Conservation (phyloP, 73 alveolate genomes). For the Durusdinium trenchii region DNA sequence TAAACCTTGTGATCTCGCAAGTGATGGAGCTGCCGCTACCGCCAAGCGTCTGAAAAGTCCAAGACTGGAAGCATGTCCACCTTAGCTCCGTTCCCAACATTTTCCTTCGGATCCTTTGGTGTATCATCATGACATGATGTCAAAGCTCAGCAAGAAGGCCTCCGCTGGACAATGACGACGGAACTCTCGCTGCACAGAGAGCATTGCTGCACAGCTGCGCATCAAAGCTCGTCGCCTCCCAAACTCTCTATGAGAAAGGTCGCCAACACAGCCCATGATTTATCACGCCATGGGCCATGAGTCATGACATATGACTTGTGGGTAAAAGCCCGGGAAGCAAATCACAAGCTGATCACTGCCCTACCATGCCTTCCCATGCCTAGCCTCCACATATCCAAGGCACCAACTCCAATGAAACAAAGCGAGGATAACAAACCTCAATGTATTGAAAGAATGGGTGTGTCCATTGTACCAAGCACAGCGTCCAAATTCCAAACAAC, state of each 20-base stretch:
- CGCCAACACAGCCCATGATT: background rate
- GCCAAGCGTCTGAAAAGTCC: slow-evolving; percentile 27
- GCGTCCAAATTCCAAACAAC: background rate
- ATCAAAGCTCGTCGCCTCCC: slow-evolving; percentile 68
- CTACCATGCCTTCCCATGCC: background rate
- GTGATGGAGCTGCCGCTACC: background rate
- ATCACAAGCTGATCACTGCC: too few species aligned
- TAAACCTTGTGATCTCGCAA: background rate
- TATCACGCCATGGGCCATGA: too few species aligned
- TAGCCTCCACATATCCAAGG: slow-evolving; percentile 87
- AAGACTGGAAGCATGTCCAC: slow-evolving; percentile 73
- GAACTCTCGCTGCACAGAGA: slow-evolving; percentile 62
- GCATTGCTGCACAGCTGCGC: slow-evolving; percentile 95
- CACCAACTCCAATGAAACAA: slow-evolving; percentile 75
- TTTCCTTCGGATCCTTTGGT: too few species aligned
- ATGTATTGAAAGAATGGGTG: background rate
- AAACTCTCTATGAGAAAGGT: background rate
- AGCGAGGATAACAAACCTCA: slow-evolving; percentile 57
- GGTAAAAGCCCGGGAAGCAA: too few species aligned
- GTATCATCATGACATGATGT: background rate
- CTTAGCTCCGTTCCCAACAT: too few species aligned
- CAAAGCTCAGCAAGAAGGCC: background rate
- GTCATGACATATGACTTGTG: too few species aligned
- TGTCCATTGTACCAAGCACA: background rate
- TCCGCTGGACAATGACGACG: slow-evolving; percentile 95